Base-by-base conservation (phyloP, 208 protist species). In the Trichomonas gallinae region DNA sequence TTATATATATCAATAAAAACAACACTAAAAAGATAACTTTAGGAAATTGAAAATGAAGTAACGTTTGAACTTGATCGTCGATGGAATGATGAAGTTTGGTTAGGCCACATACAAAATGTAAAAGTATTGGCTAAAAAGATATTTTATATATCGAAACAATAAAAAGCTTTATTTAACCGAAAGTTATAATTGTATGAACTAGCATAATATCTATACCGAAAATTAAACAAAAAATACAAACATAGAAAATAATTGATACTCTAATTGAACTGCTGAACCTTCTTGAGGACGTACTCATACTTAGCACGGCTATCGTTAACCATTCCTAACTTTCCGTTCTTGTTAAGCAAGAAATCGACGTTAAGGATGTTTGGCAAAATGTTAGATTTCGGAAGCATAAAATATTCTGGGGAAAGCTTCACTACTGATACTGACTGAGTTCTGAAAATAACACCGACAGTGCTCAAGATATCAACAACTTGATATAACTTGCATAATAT, bases 401-500 rank as follows among this genome's bases (percentile, higher is more conserved):
- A 72, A 72, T 72, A 72, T 17, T 72, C 58, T 72, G 58, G 58
- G 8, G 58, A 17, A 17, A 72, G 26, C 3, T 17, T 72, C 11
- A 72, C 58, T 8, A 72, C 58, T 31, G 58, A 72, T 6, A 72
- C 58, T 31, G 58, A 72, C 58, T 72, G 58, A 3, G 58, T 31
- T 72, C 58, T 85, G 81, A 42, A 40, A 17, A 85, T 89, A n/a
- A 89, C 83, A 8, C 83, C 83, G 36, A 89, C 36, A 9, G 83
- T n/a, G 4, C 15, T n/a, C 21, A 89, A 40, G 31, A 89, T 89
- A 89, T 89, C 23, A 46, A 26, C 34, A 34, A 89, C 36, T 46
- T 89, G 83, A 89, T 89, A 89, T n/a, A 89, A 46, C 31, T 89
- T 89, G 83, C 83, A 89, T 46, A 89, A 44, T 9, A 40, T 89